Evolutionary conservation across 495 filamentous ascomycete species (phyloP), one percentile per base, ranked within the genome.

Genomic region (Hyaloscypha finlandica): DNA sequence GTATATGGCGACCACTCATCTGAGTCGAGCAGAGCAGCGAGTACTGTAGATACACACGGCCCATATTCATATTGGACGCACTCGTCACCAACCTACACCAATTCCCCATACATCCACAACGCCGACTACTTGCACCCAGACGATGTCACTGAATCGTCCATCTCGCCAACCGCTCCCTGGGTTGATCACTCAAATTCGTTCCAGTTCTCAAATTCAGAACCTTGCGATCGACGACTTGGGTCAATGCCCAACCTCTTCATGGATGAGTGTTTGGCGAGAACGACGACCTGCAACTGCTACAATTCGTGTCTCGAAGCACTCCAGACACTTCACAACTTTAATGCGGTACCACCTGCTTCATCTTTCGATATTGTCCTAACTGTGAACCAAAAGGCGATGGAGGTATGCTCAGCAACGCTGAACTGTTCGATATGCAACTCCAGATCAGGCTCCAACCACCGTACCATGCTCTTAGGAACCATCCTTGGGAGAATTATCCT

Each of bases 401-500:
- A 82, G 53, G 77, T 75, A n/a, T 83, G 81, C 53, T 74, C 76
- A 0, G 72, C 72, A 4, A 82, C 83, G 78, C 76, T 83, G 1
- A 71, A 73, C 22, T 84, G 81, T 64, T 63, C 61, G 6, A 73
- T 74, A 33, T 81, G 80, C 68, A 75, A 80, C 72, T 74, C 68
- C 51, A 70, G 74, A n/a, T 77, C 77, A 6, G 78, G 78, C 3
- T 77, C 74, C 2, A 77, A 80, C 61, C 81, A 80, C 19, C 74
- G 76, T 4, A 77, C 78, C 2, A 81, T 83, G 82, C 74, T 84
- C 9, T 74, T 83, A 19, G 78, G 74, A 1, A 82, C 80, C 2
- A 76, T 83, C 20, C 78, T 84, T 14, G 74, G 77, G 29, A 80
- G 82, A 67, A 78, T 83, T 55, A 81, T 80, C 31, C 79, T 77